Percentiles rank a stretch among this genome's conserved stretches.
Evolutionary conservation across 1,284 basidiomycete species (phyloP).

Genomic region (Heterobasidion occidentale): DNA sequence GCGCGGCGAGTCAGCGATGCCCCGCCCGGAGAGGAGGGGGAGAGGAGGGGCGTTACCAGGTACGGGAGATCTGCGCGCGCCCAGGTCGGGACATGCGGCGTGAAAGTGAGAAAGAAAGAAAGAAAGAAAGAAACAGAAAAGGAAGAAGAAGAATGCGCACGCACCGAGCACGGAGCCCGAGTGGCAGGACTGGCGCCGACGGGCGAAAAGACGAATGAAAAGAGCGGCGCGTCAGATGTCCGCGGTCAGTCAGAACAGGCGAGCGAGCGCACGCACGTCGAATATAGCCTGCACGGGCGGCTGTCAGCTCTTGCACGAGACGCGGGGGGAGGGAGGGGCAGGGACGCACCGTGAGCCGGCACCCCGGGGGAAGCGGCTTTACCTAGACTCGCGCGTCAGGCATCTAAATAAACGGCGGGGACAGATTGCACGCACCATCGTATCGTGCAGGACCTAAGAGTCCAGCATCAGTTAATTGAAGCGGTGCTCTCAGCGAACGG

Average conservation of each 20-base stretch:
- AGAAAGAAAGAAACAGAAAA: too few species aligned
- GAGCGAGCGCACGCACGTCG: too few species aligned
- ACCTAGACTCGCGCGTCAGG: constrained; percentile 31
- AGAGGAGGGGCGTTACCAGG: constrained; percentile 30
- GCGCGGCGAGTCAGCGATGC: background rate
- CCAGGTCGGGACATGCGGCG: too few species aligned
- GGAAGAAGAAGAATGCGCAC: too few species aligned
- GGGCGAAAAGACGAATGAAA: too few species aligned
- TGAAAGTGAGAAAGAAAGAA: too few species aligned
- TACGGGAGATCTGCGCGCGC: constrained; percentile 52
- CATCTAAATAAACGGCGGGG: background rate
- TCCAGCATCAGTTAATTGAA: too few species aligned
- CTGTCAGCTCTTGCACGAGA: background rate
- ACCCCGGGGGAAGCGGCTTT: constrained; percentile 48
- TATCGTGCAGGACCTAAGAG: constrained; percentile 45
- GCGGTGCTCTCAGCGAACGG: too few species aligned
- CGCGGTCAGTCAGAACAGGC: too few species aligned
- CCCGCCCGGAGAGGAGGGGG: background rate
- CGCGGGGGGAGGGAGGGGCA: background rate
- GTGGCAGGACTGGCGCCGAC: constrained; percentile 62
- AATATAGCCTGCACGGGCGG: constrained; percentile 45
- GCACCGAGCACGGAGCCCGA: constrained; percentile 54
- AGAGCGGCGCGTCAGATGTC: too few species aligned
- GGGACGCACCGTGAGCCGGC: constrained; percentile 59
- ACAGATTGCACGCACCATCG: constrained; percentile 36